Evolutionary conservation across 2,329 filamentous ascomycete species (phyloP), one percentile per base, ranked within the genome.

Genomic region (Tolypocladium guangdongense): DNA sequence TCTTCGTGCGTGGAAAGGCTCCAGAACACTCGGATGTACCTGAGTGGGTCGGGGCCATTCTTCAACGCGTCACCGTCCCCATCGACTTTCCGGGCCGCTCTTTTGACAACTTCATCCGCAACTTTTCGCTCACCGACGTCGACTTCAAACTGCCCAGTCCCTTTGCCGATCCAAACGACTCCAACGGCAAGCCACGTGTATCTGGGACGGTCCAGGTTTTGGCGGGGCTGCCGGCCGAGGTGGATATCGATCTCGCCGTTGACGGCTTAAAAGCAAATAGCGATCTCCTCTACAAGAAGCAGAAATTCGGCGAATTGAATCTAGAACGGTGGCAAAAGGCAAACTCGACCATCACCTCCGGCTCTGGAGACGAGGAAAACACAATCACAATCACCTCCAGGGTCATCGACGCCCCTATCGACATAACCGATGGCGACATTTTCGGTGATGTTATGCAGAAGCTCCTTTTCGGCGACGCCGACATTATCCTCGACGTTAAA

Each of bases 121-220:
- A 93, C 60, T 96, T 97, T 65, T 87, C 90, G 24, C 74, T 97
- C 59, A 82, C 84, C 2, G 81, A 96, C 64, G 89, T 95, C 41
- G 83, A 95, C 62, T 96, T 99, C 67, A 82, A 81, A 49, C 73
- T 99, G 47, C 93, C 93, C 0, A 83, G 90, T 62, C 87, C 88
- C 0, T 81, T 86, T 62, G 88, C 90, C 2, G 83, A 90, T 20
- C 88, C 88, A 0, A 81, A 79, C 54, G 82, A 84, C 12, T 87
- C 89, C 0, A 82, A 85, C 50, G 77, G 86, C 4, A 81, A 86
- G 52, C 90, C 91, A 11, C 84, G 81, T 52, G 84, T 99, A 18
- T 95, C 90, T 33, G 91, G 91, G 3, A 84, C 86, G 22, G 86
- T 96, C 47, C 76, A 88, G 56, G 91, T 91, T 12, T 75, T 91